Base-by-base conservation (phyloP, 169 alveolate species). In the Plasmodium billcollinsi region DNA sequence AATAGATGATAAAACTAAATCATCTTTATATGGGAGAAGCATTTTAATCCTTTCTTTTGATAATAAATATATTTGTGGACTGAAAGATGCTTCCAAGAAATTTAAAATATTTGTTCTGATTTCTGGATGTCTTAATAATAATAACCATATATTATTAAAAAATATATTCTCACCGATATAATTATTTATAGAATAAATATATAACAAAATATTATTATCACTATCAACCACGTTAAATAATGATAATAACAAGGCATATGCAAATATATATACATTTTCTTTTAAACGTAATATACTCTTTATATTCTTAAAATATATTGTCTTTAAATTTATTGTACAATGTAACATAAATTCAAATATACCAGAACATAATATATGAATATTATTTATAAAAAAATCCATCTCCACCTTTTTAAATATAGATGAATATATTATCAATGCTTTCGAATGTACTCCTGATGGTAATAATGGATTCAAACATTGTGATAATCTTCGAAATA, bases 381-480 rank as follows among this genome's bases (percentile, higher is more conserved):
- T 91, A 85, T 96, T 97, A 62, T 92, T 92, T n/a, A 96, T 93
- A 75, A 97, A 91, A 43, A 96, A 97, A 49, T 85, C 90, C 52
- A 92, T 86, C 52, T 97, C 97, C 6, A 95, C 94, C 78, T 97
- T 96, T 67, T 95, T 96, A 88, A 96, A 93, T 49, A 97, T 95
- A 20, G 96, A 74, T 45, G 95, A 96, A 86, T 96, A 97, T 1
- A 96, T 95, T 88, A 97, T 98, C 93, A 97, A 94, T 18, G 98
- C 98, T 73, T 95, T 95, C 29, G 96, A 95, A 86, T 97, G 99
- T 1, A 97, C 97, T 2, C 99, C 99, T 29, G 97, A 94, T 4
- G 99, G 99, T 18, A 97, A 93, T 54, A 93, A 94, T 1, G 98
- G 98, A 75, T 97, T 97, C 72, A 97, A 88, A 73, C 99, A 97